phyloP scores from a whole-genome alignment of 208 protist species.

The Leishmania amazonensis region DNA sequence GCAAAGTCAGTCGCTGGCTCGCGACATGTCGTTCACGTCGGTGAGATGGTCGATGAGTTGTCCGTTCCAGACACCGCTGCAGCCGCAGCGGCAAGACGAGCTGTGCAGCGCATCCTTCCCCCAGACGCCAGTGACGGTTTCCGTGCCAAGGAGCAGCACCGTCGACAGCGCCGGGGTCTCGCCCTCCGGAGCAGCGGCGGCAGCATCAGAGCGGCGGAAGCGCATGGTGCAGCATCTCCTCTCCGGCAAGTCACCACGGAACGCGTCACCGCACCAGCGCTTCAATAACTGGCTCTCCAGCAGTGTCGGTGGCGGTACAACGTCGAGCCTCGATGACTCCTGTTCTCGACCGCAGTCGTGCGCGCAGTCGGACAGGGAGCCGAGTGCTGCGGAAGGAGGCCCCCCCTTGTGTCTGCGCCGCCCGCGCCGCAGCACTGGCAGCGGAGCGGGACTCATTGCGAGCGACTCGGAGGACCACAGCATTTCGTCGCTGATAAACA shows the following conservation, averaged over 20 bases:
- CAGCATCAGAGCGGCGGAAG: neutral
- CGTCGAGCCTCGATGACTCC: neutral
- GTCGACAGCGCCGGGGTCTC: neutral
- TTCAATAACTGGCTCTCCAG: neutral
- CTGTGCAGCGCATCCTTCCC: neutral
- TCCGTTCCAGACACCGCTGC: neutral
- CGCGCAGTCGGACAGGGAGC: constrained; percentile 1
- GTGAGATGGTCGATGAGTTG: neutral
- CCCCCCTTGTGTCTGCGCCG: neutral
- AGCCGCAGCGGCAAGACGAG: neutral
- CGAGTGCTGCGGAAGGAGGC: neutral
- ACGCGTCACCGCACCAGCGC: constrained; percentile 14
- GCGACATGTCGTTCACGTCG: neutral
- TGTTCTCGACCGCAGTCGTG: neutral
- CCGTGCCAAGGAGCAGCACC: neutral
- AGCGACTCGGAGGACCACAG: constrained; percentile 18
- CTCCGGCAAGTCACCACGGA: neutral
- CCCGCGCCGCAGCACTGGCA: neutral
- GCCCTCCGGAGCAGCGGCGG: neutral
- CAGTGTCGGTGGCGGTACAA: neutral
- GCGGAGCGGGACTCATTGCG: neutral
- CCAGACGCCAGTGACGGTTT: neutral
- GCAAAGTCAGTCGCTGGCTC: neutral
- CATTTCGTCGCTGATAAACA: constrained; percentile 10
- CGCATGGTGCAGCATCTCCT: constrained; percentile 8